phyloP scores from a whole-genome alignment of 306 rosid species.

The Senna tora region DNA sequence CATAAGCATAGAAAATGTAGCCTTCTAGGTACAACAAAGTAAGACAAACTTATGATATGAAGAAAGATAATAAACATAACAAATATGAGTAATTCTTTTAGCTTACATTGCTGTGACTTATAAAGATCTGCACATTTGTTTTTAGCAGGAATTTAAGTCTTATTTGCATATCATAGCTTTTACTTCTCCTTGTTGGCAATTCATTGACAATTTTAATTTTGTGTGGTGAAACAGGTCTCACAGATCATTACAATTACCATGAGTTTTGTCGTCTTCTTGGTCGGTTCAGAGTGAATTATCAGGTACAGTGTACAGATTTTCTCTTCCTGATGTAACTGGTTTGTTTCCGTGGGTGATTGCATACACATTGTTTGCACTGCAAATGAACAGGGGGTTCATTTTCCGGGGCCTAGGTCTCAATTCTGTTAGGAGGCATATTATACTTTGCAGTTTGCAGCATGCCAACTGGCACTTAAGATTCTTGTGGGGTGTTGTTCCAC shows the following conservation, averaged over 20 bases:
- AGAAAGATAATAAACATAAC: conserved; percentile 10
- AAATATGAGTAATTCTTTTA: not conserved
- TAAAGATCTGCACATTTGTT: conserved; percentile 5
- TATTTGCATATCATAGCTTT: conserved; percentile 8
- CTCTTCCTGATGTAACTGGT: conserved; percentile 23
- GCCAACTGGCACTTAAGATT: conserved; percentile 14
- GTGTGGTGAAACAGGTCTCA: conserved; percentile 72
- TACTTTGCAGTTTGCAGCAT: conserved; percentile 26
- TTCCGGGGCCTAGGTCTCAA: conserved; percentile 33
- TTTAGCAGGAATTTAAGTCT: conserved; percentile 27
- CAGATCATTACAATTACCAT: conserved; percentile 98
- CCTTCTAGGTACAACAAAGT: conserved; percentile 32
- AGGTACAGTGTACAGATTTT: conserved; percentile 70
- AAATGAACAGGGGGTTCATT: conserved; percentile 35
- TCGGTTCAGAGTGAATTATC: conserved; percentile 95
- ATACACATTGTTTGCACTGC: conserved; percentile 4
- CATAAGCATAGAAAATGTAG: not conserved
- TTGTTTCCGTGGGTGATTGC: conserved; percentile 2
- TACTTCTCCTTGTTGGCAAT: conserved; percentile 20
- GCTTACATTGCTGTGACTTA: not conserved
- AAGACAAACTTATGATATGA: conserved; percentile 14
- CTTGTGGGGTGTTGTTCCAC: conserved; percentile 7
- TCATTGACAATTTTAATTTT: conserved; percentile 35
- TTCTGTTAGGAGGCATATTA: conserved; percentile 28
- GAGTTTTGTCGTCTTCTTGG: conserved; percentile 99